Evolutionary conservation across 768 basidiomycete species (phyloP), one percentile per base, ranked within the genome.

Genomic region (Mycena chlorophos): DNA sequence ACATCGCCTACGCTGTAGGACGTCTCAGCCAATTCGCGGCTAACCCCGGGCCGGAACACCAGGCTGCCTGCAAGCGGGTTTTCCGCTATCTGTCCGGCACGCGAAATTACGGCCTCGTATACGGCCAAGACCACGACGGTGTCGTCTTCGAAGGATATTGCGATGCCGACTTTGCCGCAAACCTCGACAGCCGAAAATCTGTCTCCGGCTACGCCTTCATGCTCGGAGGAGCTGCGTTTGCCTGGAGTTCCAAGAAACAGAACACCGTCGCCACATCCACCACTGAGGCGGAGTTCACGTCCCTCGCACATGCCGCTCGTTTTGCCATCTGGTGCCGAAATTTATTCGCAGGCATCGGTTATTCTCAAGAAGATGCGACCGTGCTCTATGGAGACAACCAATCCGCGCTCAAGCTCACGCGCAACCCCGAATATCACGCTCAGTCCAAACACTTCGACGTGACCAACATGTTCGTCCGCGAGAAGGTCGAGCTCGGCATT

Each of bases 371-470:
- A 0, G 3, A 20, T 1, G 37, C 66, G 22, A 61, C 55, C 0
- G 40, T 27, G 23, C 40, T 70, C 2, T 53, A 60, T 17, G 47
- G 51, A 51, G 67, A 73, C 58, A 73, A 73, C 52, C 63, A 68
- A 30, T 62, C 61, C 5, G 63, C 71, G 1, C 62, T 67, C n/a
- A 50, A 51, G 16, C 38, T 69, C 17, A 23, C 65, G 0, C 52
- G 61, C n/a, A 57, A 68, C 26, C 63, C 66, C 13, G 52, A 52
- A 12, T 63, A 61, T 42, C 72, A 73, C 50, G 51, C 60, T 8
- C 42, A 66, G 19, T 57, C 68, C 5, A 71, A 72, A 51, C 73
- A 74, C 63, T 73, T 74, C 49, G 63, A 66, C 25, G 61, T 72
- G 16, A 61, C 58, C 6, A 64, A 69, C 43, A 69, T 72, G 51